phyloP scores from a whole-genome alignment of 2,329 filamentous ascomycete genomes.

The Monilinia aucupariae region DNA sequence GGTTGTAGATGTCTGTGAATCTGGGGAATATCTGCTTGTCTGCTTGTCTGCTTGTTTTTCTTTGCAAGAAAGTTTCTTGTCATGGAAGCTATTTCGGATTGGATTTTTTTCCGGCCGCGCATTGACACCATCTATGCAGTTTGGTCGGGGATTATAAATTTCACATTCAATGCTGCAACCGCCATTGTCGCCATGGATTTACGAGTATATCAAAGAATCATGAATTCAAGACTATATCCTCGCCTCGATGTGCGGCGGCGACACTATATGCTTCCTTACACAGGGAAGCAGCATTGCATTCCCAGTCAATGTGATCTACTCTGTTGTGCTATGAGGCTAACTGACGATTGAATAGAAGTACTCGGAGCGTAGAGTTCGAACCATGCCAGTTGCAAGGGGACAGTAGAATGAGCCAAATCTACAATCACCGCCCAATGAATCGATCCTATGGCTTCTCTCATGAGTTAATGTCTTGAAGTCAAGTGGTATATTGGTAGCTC shows the following conservation, averaged over 20 bases:
- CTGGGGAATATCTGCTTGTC: neutral
- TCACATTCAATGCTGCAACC: neutral
- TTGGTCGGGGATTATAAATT: neutral
- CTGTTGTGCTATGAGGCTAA: no score
- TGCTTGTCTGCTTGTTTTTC: neutral
- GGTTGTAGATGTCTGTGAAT: neutral
- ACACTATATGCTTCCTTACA: neutral
- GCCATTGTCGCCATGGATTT: no score
- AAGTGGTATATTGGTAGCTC: no score
- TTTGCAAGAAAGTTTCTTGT: conserved; percentile 4
- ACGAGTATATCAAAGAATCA: neutral
- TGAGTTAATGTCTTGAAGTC: no score
- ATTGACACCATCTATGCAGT: conserved; percentile 6
- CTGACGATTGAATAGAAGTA: no score
- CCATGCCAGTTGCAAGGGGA: neutral
- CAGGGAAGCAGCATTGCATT: neutral
- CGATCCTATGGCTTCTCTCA: no score
- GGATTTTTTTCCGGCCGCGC: conserved; percentile 18
- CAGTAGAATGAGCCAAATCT: neutral
- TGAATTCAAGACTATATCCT: neutral
- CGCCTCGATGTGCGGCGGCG: neutral
- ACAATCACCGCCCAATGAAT: no score
- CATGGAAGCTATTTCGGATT: conserved; percentile 9
- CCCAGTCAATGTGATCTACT: neutral
- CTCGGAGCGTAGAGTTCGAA: neutral